Conservation (phyloP, 2,329 filamentous ascomycete species). For the Exserohilum turcica region DNA sequence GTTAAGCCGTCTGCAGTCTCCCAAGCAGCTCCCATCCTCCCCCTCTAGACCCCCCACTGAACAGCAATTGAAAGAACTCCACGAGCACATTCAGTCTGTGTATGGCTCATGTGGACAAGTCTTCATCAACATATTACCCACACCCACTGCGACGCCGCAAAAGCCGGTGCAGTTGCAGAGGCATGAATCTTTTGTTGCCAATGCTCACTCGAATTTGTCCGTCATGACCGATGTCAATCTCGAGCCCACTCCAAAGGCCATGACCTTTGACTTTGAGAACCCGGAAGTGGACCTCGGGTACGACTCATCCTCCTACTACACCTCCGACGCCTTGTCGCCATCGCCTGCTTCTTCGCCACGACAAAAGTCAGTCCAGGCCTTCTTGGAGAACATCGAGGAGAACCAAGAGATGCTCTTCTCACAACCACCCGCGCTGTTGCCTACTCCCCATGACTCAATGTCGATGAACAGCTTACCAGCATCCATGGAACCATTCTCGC, state of each 20-base stretch:
- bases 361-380: constrained; percentile 42
- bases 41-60: constrained; percentile 46
- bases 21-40: constrained; percentile 40
- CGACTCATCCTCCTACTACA: constrained; percentile 57
- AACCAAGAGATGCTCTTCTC: constrained; percentile 42
- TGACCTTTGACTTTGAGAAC: constrained; percentile 48
- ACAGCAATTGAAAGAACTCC: constrained; percentile 50
- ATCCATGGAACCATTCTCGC: constrained; percentile 24
- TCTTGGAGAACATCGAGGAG: constrained; percentile 43
- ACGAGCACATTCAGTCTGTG: constrained; percentile 52
- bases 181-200: constrained; percentile 56
- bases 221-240: constrained; percentile 56
- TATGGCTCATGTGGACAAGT: constrained; percentile 51
- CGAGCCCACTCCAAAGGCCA: constrained; percentile 46
- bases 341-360: constrained; percentile 47
- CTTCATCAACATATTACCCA: constrained; percentile 57
- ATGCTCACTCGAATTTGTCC: constrained; percentile 65
- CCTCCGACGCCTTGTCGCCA: constrained; percentile 57
- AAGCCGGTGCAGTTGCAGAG: constrained; percentile 46
- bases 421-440: constrained; percentile 36
- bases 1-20: constrained; percentile 40
- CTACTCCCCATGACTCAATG: constrained; percentile 30
- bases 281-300: constrained; percentile 53
- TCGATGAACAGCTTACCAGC: constrained; percentile 25
- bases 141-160: constrained; percentile 56